Conservation (phyloP, 371 early-diverging fungal genomes). For the Mortierella sp. region DNA sequence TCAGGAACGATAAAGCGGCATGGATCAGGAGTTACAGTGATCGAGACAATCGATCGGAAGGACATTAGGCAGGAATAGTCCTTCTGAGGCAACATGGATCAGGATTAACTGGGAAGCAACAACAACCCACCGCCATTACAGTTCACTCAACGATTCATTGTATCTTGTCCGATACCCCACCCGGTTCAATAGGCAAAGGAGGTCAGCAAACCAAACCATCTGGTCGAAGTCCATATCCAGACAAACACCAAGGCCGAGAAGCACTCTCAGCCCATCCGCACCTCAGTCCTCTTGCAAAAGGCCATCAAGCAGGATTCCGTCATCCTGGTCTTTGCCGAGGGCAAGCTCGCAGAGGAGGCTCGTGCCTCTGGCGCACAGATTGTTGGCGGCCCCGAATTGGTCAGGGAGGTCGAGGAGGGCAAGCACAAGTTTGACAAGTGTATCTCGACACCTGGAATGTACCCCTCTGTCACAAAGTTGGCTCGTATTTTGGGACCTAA, state of each 20-base stretch:
- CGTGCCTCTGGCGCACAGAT: slow-evolving; percentile 83
- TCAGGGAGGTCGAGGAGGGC: slow-evolving; percentile 78
- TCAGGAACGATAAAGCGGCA: no score
- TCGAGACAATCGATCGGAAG: no score
- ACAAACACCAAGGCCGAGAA: slow-evolving; percentile 71
- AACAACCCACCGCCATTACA: background rate
- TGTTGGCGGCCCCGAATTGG: slow-evolving; percentile 92
- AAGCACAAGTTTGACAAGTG: slow-evolving; percentile 87
- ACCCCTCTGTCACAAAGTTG: slow-evolving; percentile 89
- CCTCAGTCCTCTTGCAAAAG: slow-evolving; percentile 79
- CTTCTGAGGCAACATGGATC: background rate
- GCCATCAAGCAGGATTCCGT: slow-evolving; percentile 72
- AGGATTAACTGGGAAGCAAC: background rate
- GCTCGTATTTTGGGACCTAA: slow-evolving; percentile 95
- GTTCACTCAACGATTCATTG: background rate
- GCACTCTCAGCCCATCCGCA: slow-evolving; percentile 82
- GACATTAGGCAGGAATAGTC: no score
- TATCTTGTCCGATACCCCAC: background rate
- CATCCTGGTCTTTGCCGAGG: slow-evolving; percentile 86
- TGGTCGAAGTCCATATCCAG: slow-evolving; percentile 80
- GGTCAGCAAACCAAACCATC: slow-evolving; percentile 75
- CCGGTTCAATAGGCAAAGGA: slow-evolving; percentile 70
- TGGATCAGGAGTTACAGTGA: no score
- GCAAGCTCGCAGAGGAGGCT: slow-evolving; percentile 85
- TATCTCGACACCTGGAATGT: slow-evolving; percentile 90